phyloP scores from a whole-genome alignment of 1,284 basidiomycete genomes.

The Moniliella sp. region DNA sequence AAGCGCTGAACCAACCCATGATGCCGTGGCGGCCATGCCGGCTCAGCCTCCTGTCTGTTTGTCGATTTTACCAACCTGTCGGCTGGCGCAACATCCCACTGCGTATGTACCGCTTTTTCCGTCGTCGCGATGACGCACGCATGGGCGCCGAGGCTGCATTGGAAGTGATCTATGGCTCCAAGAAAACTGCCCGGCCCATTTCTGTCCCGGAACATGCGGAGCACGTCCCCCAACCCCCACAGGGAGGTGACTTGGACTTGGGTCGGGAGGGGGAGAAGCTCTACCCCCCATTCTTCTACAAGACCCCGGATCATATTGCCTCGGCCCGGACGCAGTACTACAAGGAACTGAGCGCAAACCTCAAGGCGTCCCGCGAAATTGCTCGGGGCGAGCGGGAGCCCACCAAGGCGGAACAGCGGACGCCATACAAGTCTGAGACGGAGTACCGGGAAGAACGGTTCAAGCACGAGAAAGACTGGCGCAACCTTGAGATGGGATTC shows the following conservation, averaged over 20 bases:
- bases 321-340: slow-evolving; percentile 59
- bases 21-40: too few species aligned
- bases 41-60: too few species aligned
- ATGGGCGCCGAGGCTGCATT: slow-evolving; percentile 63
- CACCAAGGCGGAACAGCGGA: slow-evolving; percentile 57
- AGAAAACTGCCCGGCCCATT: slow-evolving; percentile 43
- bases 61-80: too few species aligned
- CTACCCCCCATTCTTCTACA: slow-evolving; percentile 47
- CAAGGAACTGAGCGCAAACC: slow-evolving; percentile 45
- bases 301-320: slow-evolving; percentile 45
- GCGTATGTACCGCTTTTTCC: slow-evolving; percentile 79
- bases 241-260: slow-evolving; percentile 50
- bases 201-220: neutral
- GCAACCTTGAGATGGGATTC: slow-evolving; percentile 9
- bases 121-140: slow-evolving; percentile 56
- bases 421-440: slow-evolving; percentile 65
- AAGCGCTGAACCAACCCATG: slow-evolving; percentile 54
- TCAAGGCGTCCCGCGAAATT: slow-evolving; percentile 56
- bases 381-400: slow-evolving; percentile 59
- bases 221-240: slow-evolving; percentile 5
- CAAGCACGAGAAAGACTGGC: slow-evolving; percentile 65
- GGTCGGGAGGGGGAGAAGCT: slow-evolving; percentile 47
- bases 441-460: slow-evolving; percentile 43
- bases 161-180: slow-evolving; percentile 44
- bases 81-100: slow-evolving; percentile 67